Evolutionary conservation across 257 asterid species (phyloP), one percentile per base, ranked within the genome.

Genomic region (Gentiana dahurica): DNA sequence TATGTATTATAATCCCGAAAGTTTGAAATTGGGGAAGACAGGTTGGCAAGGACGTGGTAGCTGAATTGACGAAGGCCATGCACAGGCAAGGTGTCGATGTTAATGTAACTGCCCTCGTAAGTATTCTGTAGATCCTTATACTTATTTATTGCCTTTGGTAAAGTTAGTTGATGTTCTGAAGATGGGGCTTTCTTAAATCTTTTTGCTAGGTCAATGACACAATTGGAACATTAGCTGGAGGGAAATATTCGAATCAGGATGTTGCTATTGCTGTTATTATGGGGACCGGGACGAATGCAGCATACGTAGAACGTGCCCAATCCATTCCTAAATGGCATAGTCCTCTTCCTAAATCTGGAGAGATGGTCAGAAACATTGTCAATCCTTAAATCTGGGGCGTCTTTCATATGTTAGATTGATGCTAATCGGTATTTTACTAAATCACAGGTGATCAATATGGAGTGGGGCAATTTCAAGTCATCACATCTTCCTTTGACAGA

Each of bases 291-390:
- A 24, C 24, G 24, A 24, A 24, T 24, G 24, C 24, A 38, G 97
- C 97, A 43, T 89, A 89, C 48, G 79, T 89, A 34, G 95, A 89
- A 65, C 89, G 89, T 55, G 95, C 86, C 49, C 85, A 88, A 71
- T 85, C 97, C 51, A 85, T 89, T 65, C 94, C 94, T 12, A 89
- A 89, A 75, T 83, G 88, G 97, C 95, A 83, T 32, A 94, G 94
- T 45, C 89, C 97, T 12, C 60, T 79, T 60, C 94, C 97, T 57
- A 74, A 77, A 53, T 82, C 94, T 35, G 97, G 94, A 64, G 95
- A 89, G 73, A 89, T 89, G 97, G 95, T 85, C 63, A 63, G 77
- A 54, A 57, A 67, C 12, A 36, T 58, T 60, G 48, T 60, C 49
- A 33, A 32, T 57, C 12, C 61, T 63, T 53, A 37, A 35, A 24